Conservation (phyloP, 2,329 filamentous ascomycete species). For the Exophiala aquamarina region DNA sequence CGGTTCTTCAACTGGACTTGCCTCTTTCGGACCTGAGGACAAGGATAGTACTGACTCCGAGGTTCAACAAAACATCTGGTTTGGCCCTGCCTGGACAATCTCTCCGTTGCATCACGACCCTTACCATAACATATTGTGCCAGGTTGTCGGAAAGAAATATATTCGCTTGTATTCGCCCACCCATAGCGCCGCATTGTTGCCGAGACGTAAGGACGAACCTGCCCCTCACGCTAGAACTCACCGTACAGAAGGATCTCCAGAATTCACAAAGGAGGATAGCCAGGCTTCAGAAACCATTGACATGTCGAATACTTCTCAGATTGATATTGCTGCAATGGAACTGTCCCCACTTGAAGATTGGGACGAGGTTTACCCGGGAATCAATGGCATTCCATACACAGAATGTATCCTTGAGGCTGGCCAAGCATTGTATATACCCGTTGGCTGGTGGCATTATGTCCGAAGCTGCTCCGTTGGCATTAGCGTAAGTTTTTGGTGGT, state of each 20-base stretch:
- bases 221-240: slow-evolving; percentile 23
- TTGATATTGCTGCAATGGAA: slow-evolving; percentile 73
- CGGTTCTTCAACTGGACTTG: slow-evolving; percentile 21
- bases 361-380: slow-evolving; percentile 52
- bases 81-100: slow-evolving; percentile 83
- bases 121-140: slow-evolving; percentile 87
- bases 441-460: slow-evolving; percentile 99
- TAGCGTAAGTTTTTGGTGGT: slow-evolving; percentile 97
- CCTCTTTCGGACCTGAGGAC: neutral
- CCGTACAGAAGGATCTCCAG: too few species aligned
- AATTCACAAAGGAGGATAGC: too few species aligned
- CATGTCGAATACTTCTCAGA: slow-evolving; percentile 84
- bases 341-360: slow-evolving; percentile 47
- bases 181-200: slow-evolving; percentile 59
- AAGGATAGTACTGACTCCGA: slow-evolving; percentile 20
- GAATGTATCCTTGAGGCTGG: slow-evolving; percentile 78
- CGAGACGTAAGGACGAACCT: slow-evolving; percentile 48
- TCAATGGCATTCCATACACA: slow-evolving; percentile 63
- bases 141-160: slow-evolving; percentile 89
- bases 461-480: slow-evolving; percentile 81
- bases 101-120: slow-evolving; percentile 92
- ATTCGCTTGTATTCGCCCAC: slow-evolving; percentile 78
- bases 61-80: slow-evolving; percentile 79
- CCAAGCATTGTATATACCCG: slow-evolving; percentile 83
- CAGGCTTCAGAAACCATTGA: slow-evolving; percentile 68